These are phyloP conservation scores for Alternaria ethzedia DNA, from an alignment of 2,329 filamentous ascomycete species.

Conservation along the genomic window DNA sequence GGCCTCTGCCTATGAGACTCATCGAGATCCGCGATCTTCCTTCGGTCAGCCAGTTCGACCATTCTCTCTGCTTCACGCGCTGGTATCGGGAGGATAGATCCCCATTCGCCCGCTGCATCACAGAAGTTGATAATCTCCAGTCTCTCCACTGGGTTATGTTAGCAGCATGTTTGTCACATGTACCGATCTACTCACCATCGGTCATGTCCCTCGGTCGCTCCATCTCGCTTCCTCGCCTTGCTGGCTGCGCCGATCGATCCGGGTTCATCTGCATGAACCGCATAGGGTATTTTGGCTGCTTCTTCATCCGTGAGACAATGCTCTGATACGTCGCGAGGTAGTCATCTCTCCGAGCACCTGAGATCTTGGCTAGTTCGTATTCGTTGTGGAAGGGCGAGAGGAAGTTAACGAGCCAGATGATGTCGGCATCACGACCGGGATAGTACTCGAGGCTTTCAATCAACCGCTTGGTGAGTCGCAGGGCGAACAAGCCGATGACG, in stretches of 20 bases:
- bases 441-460: conserved; percentile 25
- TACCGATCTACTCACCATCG: conserved; percentile 17
- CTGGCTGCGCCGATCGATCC: background rate
- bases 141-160: conserved; percentile 10
- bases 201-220: conserved; percentile 10
- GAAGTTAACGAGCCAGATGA: conserved; percentile 28
- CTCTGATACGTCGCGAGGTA: conserved; percentile 23
- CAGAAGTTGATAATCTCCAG: conserved; percentile 30
- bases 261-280: conserved; percentile 35
- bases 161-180: background rate
- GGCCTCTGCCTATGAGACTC: background rate
- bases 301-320: conserved; percentile 30
- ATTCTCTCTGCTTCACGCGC: conserved; percentile 23
- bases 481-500: conserved; percentile 34
- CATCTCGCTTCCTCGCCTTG: background rate
- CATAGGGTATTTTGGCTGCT: conserved; percentile 23
- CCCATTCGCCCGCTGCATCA: conserved; percentile 37
- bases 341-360: conserved; percentile 14
- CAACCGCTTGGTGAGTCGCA: conserved; percentile 25
- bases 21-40: conserved; percentile 22
- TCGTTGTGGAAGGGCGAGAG: conserved; percentile 17
- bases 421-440: conserved; percentile 15
- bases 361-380: conserved; percentile 27
- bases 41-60: conserved; percentile 23
- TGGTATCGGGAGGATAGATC: conserved; percentile 31